These are phyloP conservation scores for Amaranthus hypochondriacus DNA, from an alignment of 148 eudicot genomes.

Conservation along the genomic window DNA sequence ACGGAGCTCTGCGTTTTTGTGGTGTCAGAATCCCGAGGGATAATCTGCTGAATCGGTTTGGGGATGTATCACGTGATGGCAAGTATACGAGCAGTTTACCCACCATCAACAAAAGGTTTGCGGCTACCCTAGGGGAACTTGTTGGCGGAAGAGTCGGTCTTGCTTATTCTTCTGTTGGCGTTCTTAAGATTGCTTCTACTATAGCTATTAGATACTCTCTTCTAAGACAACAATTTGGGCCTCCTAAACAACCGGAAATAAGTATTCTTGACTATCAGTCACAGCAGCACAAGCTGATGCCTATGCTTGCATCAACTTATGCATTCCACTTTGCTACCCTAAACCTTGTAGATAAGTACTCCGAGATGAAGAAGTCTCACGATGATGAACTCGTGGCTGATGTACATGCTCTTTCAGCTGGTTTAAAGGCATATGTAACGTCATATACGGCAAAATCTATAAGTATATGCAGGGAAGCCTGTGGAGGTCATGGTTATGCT, in stretches of 20 bases:
- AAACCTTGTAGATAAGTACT: conserved; percentile 70
- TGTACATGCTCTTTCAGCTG: conserved; percentile 90
- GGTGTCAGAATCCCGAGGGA: conserved; percentile 91
- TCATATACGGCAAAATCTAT: conserved; percentile 76
- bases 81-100: conserved; percentile 80
- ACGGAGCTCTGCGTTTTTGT: conserved; percentile 77
- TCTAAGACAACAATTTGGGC: conserved; percentile 86
- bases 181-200: conserved; percentile 59
- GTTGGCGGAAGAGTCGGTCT: conserved; percentile 98
- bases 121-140: conserved; percentile 88
- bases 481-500: conserved; percentile 98
- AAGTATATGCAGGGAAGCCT: conserved; percentile 88
- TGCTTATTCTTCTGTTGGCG: conserved; percentile 87
- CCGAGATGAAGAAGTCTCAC: conserved; percentile 83
- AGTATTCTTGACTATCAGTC: conserved; percentile 93
- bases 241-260: conserved; percentile 74
- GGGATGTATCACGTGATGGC: conserved; percentile 88
- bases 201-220: conserved; percentile 85
- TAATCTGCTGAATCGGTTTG: conserved; percentile 84
- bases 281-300: conserved; percentile 93
- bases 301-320: conserved; percentile 88
- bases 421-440: conserved; percentile 90
- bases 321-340: conserved; percentile 85
- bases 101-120: conserved; percentile 78
- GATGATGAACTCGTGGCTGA: conserved; percentile 76